Evolutionary conservation across 2,329 filamentous ascomycete species (phyloP).

Genomic region (Penicillium olsonii): DNA sequence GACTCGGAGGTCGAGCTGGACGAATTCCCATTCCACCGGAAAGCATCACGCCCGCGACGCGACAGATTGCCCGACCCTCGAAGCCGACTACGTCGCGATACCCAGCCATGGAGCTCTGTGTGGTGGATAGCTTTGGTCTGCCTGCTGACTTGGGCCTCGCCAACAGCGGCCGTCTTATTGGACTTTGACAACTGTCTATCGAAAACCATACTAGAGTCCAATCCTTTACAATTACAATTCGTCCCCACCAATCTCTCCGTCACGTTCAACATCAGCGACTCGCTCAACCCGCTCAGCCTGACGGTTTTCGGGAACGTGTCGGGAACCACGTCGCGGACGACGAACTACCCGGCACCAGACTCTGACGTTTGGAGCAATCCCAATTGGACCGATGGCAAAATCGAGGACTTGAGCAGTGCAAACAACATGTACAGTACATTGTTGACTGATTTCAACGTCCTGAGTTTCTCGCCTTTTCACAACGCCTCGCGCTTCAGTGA

Average conservation of each 20-base stretch:
- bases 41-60: slow-evolving; percentile 9
- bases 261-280: slow-evolving; percentile 63
- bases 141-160: slow-evolving; percentile 30
- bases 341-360: slow-evolving; percentile 61
- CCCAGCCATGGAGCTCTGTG: slow-evolving; percentile 14
- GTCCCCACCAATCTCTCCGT: slow-evolving; percentile 74
- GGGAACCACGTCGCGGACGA: slow-evolving; percentile 58
- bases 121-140: slow-evolving; percentile 26
- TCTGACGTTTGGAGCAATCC: slow-evolving; percentile 64
- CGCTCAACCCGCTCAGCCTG: slow-evolving; percentile 68
- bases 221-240: slow-evolving; percentile 72
- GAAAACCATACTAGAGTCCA: slow-evolving; percentile 58
- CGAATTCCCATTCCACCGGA: slow-evolving; percentile 4
- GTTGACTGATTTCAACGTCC: slow-evolving; percentile 68
- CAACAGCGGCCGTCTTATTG: slow-evolving; percentile 66
- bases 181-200: slow-evolving; percentile 82
- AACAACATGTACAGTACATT: slow-evolving; percentile 71
- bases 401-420: slow-evolving; percentile 62
- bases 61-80: slow-evolving; percentile 13
- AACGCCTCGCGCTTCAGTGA: slow-evolving; percentile 67
- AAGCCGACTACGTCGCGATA: slow-evolving; percentile 23
- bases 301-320: slow-evolving; percentile 91
- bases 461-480: slow-evolving; percentile 73
- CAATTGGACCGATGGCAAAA: slow-evolving; percentile 71
- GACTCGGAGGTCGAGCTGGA: slow-evolving; percentile 22